Evolutionary conservation across 2,329 filamentous ascomycete species (phyloP).

Genomic region (Colletotrichum karsti): DNA sequence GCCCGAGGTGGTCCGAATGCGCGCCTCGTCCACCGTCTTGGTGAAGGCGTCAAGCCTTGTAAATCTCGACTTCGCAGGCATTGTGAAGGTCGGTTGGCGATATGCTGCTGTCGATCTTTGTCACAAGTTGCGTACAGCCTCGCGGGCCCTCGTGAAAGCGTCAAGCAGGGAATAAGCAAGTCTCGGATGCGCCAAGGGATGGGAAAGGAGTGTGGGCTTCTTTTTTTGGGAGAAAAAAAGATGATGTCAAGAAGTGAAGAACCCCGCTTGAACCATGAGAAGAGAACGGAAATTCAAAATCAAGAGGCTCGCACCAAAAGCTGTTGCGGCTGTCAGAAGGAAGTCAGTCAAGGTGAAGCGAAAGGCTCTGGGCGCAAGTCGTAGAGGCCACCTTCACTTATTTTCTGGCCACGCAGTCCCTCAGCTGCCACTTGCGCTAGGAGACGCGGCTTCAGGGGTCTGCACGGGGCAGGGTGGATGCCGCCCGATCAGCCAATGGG

Average conservation of each 20-base stretch:
- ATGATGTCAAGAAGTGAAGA: slow-evolving; percentile 20
- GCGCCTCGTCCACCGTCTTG: slow-evolving; percentile 98
- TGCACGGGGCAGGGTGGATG: slow-evolving; percentile 22
- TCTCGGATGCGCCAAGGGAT: slow-evolving; percentile 23
- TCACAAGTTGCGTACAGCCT: slow-evolving; percentile 12
- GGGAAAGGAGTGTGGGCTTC: slow-evolving; percentile 25
- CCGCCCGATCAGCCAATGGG: slow-evolving; percentile 20
- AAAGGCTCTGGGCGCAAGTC: slow-evolving; percentile 24
- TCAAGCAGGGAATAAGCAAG: slow-evolving; percentile 7
- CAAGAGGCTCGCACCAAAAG: not conserved
- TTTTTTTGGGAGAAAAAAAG: not conserved
- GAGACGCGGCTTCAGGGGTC: slow-evolving; percentile 25
- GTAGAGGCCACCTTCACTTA: slow-evolving; percentile 46
- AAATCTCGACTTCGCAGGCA: slow-evolving; percentile 93
- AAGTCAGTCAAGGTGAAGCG: not conserved
- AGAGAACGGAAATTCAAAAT: not conserved
- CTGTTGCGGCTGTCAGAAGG: not conserved
- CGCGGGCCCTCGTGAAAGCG: not conserved
- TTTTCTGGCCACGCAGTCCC: slow-evolving; percentile 29
- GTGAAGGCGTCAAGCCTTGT: slow-evolving; percentile 98
- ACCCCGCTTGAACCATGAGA: slow-evolving; percentile 25
- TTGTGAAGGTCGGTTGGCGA: slow-evolving; percentile 45
- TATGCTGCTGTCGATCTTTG: slow-evolving; percentile 1
- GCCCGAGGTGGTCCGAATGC: slow-evolving; percentile 93
- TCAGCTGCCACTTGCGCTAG: slow-evolving; percentile 19